phyloP scores from a whole-genome alignment of 2,329 filamentous ascomycete species.

The Didymella keratinophila region DNA sequence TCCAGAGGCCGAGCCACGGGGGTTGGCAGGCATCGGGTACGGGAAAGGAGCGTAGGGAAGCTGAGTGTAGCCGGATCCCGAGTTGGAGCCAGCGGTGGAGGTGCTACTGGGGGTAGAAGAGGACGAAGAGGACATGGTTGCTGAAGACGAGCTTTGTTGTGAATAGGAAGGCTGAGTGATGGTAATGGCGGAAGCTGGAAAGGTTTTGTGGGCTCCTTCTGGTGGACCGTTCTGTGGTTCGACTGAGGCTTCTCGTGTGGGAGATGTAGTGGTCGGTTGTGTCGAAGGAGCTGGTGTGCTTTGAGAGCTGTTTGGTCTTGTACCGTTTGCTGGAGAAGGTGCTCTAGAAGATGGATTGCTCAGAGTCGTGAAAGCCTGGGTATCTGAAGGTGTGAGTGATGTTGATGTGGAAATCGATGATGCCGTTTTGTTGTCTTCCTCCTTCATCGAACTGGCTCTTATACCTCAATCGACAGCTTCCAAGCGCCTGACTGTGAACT shows the following conservation, averaged over 20 bases:
- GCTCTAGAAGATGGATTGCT: constrained; percentile 26
- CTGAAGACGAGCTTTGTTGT: constrained; percentile 21
- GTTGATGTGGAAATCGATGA: constrained; percentile 13
- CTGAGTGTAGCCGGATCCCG: constrained; percentile 39
- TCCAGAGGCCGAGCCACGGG: constrained; percentile 29
- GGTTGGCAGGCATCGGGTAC: constrained; percentile 46
- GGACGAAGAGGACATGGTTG: constrained; percentile 49
- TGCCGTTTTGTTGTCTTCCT: not conserved
- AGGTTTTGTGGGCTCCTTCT: constrained; percentile 24
- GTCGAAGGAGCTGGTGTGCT: constrained; percentile 20
- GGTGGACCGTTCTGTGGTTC: constrained; percentile 13
- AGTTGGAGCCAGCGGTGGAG: constrained; percentile 40
- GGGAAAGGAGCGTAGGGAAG: constrained; percentile 50
- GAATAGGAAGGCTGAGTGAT: constrained; percentile 11
- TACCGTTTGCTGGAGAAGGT: constrained; percentile 36
- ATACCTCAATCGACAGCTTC: constrained; percentile 29
- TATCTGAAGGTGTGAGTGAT: not conserved
- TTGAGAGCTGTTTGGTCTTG: constrained; percentile 21
- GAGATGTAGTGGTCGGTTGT: constrained; percentile 17
- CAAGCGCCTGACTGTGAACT: constrained; percentile 23
- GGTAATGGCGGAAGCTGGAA: constrained; percentile 23
- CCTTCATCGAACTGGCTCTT: constrained; percentile 22
- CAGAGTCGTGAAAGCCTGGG: not conserved
- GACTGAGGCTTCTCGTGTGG: constrained; percentile 19
- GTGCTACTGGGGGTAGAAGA: constrained; percentile 41